Conservation (phyloP, 73 alveolate species). For the Paramecium biaurelia region DNA sequence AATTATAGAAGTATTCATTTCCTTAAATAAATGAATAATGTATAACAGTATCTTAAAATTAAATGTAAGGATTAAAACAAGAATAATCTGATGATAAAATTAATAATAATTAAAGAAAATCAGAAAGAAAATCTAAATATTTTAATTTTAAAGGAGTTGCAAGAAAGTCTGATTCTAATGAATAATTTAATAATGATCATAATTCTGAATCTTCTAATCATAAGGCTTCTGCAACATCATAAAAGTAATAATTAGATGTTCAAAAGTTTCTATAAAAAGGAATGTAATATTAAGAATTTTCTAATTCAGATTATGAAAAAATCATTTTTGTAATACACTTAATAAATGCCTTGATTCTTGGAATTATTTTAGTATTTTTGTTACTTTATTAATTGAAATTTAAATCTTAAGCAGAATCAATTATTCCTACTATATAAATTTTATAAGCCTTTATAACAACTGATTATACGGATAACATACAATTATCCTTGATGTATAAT, state of each 20-base stretch:
- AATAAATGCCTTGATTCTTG: not conserved
- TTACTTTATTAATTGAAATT: not conserved
- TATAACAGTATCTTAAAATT: not conserved
- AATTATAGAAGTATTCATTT: not conserved
- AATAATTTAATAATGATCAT: not conserved
- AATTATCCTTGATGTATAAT: constrained; percentile 1
- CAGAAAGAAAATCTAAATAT: not conserved
- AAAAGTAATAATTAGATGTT: not conserved
- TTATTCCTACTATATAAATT: constrained; percentile 3
- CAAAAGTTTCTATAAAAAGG: not conserved
- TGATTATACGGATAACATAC: constrained; percentile 2
- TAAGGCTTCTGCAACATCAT: not conserved
- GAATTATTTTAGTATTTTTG: not conserved
- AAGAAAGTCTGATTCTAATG: not conserved
- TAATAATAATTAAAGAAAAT: not conserved
- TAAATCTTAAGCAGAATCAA: not conserved
- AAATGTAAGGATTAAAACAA: not conserved
- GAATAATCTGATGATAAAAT: not conserved
- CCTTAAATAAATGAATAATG: not conserved
- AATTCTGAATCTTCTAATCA: not conserved
- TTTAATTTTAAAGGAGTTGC: constrained; percentile 1
- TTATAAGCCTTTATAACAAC: constrained; percentile 28
- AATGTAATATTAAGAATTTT: not conserved
- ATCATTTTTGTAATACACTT: not conserved
- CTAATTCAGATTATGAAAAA: not conserved